Percentiles rank a stretch among this genome's conserved stretches.
These are phyloP conservation scores for Aspergillus haitiensis DNA, from an alignment of 495 filamentous ascomycete species.

Conservation along the genomic window DNA sequence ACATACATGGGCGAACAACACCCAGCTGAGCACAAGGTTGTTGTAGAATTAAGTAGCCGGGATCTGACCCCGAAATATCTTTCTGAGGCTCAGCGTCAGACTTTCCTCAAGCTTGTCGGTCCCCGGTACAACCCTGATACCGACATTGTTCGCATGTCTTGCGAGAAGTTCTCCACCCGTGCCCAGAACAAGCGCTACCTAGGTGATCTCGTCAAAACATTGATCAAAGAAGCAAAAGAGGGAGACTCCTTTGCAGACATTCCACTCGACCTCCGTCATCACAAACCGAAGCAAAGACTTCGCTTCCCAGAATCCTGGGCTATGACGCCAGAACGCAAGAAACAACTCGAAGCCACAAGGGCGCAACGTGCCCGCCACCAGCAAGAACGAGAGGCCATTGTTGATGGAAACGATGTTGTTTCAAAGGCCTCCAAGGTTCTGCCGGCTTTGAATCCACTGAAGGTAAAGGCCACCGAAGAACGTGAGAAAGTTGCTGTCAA, in stretches of 20 bases:
- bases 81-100: slow-evolving; percentile 64
- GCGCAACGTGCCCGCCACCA: slow-evolving; percentile 38
- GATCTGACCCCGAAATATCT: slow-evolving; percentile 65
- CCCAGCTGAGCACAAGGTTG: slow-evolving; percentile 88
- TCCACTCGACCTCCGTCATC: slow-evolving; percentile 86
- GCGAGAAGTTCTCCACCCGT: slow-evolving; percentile 80
- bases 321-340: slow-evolving; percentile 67
- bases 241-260: slow-evolving; percentile 84
- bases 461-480: slow-evolving; percentile 34
- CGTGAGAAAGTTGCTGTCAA: slow-evolving; percentile 44
- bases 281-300: slow-evolving; percentile 64
- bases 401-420: slow-evolving; percentile 45
- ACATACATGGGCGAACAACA: slow-evolving; percentile 93
- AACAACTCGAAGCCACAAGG: slow-evolving; percentile 61
- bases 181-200: slow-evolving; percentile 97
- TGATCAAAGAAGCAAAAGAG: slow-evolving; percentile 78
- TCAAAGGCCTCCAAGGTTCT: slow-evolving; percentile 33
- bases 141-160: slow-evolving; percentile 83
- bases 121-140: slow-evolving; percentile 87
- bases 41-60: slow-evolving; percentile 76
- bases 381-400: slow-evolving; percentile 27
- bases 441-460: slow-evolving; percentile 40
- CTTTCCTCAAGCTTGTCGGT: slow-evolving; percentile 85
- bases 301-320: slow-evolving; percentile 81
- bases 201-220: slow-evolving; percentile 67